Conservation (phyloP, 768 basidiomycete species). For the Cystofilobasidium capitatum region DNA sequence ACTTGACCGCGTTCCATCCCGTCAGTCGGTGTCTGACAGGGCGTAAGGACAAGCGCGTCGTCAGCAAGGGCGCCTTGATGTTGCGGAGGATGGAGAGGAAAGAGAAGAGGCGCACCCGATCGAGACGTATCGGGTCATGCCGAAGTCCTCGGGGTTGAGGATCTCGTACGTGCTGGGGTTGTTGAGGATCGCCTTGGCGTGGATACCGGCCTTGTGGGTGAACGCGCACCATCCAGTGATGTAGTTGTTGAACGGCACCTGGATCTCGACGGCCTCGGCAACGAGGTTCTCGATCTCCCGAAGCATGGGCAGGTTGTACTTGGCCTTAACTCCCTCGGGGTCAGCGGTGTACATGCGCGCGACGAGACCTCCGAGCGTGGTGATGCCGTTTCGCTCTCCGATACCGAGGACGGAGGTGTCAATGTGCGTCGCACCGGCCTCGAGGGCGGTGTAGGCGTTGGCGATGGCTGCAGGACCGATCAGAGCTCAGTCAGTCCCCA, state of each 20-base stretch:
- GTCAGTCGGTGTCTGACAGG: slow-evolving; percentile 71
- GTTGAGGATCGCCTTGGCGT: slow-evolving; percentile 98
- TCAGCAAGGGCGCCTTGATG: background rate
- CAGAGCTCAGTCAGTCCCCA: background rate
- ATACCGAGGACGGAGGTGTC: slow-evolving; percentile 91
- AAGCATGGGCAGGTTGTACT: slow-evolving; percentile 96
- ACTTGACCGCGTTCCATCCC: slow-evolving; percentile 99
- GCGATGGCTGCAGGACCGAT: slow-evolving; percentile 65
- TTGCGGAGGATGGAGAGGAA: background rate
- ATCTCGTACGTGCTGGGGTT: slow-evolving; percentile 83
- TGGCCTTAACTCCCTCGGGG: slow-evolving; percentile 98
- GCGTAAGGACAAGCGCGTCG: background rate
- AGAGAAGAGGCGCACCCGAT: slow-evolving; percentile 50
- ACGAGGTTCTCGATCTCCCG: slow-evolving; percentile 98
- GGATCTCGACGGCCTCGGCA: slow-evolving; percentile 96
- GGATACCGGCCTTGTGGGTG: slow-evolving; percentile 99
- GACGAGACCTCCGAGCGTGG: slow-evolving; percentile 89
- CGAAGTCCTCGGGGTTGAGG: slow-evolving; percentile 94
- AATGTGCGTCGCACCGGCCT: slow-evolving; percentile 97
- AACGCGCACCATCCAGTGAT: slow-evolving; percentile 96
- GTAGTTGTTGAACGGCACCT: slow-evolving; percentile 67
- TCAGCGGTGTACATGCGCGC: slow-evolving; percentile 62
- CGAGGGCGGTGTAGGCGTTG: slow-evolving; percentile 94
- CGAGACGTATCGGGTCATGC: slow-evolving; percentile 91
- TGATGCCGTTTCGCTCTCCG: slow-evolving; percentile 97